phyloP scores from a whole-genome alignment of 805 yeast species.

The Candida coquimbonensis region DNA sequence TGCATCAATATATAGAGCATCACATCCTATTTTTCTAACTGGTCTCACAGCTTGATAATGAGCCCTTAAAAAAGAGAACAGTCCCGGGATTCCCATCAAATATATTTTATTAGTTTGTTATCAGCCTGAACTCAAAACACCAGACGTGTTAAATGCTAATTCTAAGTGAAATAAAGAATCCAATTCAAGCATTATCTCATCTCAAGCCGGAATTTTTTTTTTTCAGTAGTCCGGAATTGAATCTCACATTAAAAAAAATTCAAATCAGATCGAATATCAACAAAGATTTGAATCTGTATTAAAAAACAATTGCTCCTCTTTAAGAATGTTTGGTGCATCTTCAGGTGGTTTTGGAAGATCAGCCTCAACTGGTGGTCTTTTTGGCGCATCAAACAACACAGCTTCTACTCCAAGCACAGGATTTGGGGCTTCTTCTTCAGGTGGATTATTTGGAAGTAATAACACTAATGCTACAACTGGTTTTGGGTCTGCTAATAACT shows the following conservation, averaged over 20 bases:
- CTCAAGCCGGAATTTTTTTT: no score
- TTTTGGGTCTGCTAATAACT: constrained; percentile 15
- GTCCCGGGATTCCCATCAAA: constrained; percentile 17
- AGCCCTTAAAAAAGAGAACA: constrained; percentile 8
- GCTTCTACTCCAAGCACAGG: constrained; percentile 10
- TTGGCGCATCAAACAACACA: constrained; percentile 15
- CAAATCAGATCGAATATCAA: neutral
- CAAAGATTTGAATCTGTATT: neutral
- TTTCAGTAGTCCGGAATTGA: neutral
- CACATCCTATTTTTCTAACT: constrained; percentile 46
- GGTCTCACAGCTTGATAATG: neutral
- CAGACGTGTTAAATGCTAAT: no score
- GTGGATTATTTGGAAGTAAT: constrained; percentile 29
- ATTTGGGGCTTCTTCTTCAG: constrained; percentile 5
- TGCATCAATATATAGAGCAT: constrained; percentile 88
- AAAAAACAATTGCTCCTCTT: neutral
- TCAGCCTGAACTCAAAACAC: no score
- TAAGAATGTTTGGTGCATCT: constrained; percentile 14
- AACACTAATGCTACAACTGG: constrained; percentile 2
- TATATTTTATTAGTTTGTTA: no score
- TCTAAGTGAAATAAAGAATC: no score
- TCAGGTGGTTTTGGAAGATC: constrained; percentile 18
- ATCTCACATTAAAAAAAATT: neutral
- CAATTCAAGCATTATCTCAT: no score
- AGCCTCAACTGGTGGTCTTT: constrained; percentile 19